These are phyloP conservation scores for Yamadazyma sp. DNA, from an alignment of 805 yeast genomes.

Conservation along the genomic window DNA sequence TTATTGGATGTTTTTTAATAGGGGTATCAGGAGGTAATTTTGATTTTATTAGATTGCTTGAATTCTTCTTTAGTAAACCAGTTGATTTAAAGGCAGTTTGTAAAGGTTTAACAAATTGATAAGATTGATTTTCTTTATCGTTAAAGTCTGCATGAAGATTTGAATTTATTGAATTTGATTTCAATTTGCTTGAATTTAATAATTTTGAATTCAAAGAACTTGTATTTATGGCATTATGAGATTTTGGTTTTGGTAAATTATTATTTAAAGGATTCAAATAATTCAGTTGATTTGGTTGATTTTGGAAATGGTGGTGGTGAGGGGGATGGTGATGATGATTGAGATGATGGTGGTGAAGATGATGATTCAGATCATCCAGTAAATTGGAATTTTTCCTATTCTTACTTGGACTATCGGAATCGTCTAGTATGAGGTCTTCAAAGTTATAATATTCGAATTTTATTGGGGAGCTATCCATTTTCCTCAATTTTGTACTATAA, in stretches of 20 bases:
- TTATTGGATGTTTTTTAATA: constrained; percentile 39
- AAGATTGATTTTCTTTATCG: constrained; percentile 39
- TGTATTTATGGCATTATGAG: background rate
- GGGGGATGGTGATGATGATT: too few species aligned
- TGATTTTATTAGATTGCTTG: constrained; percentile 13
- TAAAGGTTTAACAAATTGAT: constrained; percentile 73
- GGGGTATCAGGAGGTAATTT: constrained; percentile 44
- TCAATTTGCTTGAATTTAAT: background rate
- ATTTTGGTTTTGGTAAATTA: background rate
- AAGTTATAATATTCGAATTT: constrained; percentile 22
- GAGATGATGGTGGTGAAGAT: constrained; percentile 5
- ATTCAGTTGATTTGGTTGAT: too few species aligned
- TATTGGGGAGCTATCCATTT: constrained; percentile 30
- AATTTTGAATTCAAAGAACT: background rate
- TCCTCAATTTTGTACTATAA: constrained; percentile 24
- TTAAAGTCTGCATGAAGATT: constrained; percentile 25
- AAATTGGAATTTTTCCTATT: constrained; percentile 23
- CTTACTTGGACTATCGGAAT: constrained; percentile 29
- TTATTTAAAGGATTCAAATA: too few species aligned
- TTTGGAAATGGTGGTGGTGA: constrained; percentile 2
- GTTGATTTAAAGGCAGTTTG: constrained; percentile 80
- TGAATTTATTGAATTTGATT: background rate
- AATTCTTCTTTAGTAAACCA: constrained; percentile 60
- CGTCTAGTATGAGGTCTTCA: constrained; percentile 26
- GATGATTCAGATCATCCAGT: too few species aligned